Conservation (phyloP, 371 early-diverging fungal genomes). For the Mortierella sp. region DNA sequence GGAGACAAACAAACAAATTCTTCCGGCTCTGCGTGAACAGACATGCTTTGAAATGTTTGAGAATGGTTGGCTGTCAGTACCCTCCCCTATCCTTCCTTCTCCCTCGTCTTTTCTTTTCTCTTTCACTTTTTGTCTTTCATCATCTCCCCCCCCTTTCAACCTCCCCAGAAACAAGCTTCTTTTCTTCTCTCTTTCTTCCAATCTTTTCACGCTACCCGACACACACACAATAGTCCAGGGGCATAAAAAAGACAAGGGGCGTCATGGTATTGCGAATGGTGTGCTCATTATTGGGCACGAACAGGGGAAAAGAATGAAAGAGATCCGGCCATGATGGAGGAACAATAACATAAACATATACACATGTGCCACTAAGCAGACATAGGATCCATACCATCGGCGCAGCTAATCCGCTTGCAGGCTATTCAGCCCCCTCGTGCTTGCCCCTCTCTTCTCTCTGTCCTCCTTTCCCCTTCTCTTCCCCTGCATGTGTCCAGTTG, state of each 20-base stretch:
- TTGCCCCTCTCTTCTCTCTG: too few relatives aligned
- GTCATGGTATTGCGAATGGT: neutral
- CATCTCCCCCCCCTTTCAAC: neutral
- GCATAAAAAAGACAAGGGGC: neutral
- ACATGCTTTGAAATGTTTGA: neutral
- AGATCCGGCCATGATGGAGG: too few relatives aligned
- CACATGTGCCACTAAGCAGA: neutral
- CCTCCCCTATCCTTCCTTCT: too few relatives aligned
- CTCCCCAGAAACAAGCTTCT: neutral
- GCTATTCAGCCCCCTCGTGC: neutral
- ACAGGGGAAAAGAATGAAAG: neutral
- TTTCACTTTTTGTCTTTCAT: neutral
- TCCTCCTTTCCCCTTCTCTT: neutral
- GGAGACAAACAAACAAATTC: conserved; percentile 5
- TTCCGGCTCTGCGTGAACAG: neutral
- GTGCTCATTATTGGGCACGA: neutral
- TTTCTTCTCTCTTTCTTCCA: neutral
- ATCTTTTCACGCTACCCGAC: neutral
- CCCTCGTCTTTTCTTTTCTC: neutral
- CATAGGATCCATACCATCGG: neutral
- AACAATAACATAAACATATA: neutral
- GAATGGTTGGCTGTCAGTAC: neutral
- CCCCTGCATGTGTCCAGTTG: neutral
- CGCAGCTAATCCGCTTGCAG: neutral
- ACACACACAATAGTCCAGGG: neutral